These are phyloP conservation scores for Canna indica DNA, from an alignment of 176 grass and related monocot species.

Conservation along the genomic window DNA sequence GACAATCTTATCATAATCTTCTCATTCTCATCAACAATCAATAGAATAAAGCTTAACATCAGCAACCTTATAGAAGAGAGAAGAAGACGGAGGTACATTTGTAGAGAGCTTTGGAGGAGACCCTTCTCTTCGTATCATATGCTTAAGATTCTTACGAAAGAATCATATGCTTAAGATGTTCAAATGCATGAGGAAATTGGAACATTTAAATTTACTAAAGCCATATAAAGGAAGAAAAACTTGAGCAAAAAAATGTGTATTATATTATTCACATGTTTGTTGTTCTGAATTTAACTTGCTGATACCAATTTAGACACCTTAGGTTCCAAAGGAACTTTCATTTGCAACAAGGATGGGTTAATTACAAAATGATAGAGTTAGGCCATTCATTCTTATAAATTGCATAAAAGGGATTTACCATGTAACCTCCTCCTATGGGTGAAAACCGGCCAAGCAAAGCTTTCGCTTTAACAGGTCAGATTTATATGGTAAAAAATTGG, in stretches of 20 bases:
- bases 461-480: no score
- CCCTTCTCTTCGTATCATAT: no score
- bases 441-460: no score
- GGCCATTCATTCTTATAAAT: not conserved
- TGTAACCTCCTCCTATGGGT: conserved; percentile 76
- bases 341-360: conserved; percentile 20
- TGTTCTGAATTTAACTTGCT: conserved; percentile 48
- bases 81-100: no score
- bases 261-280: conserved; percentile 47
- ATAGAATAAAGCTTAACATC: no score
- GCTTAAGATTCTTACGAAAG: no score
- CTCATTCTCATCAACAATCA: no score
- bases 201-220: not conserved
- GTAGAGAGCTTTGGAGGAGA: no score
- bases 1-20: no score
- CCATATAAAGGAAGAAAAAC: not conserved
- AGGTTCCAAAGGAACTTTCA: conserved; percentile 51
- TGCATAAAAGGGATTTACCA: conserved; percentile 37
- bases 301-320: conserved; percentile 47
- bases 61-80: no score
- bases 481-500: no score
- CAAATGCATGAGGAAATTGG: not conserved
- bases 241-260: not conserved
- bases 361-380: not conserved
- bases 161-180: no score